Base-by-base conservation (phyloP, 306 rosid species). In the Begonia loranthoides region DNA sequence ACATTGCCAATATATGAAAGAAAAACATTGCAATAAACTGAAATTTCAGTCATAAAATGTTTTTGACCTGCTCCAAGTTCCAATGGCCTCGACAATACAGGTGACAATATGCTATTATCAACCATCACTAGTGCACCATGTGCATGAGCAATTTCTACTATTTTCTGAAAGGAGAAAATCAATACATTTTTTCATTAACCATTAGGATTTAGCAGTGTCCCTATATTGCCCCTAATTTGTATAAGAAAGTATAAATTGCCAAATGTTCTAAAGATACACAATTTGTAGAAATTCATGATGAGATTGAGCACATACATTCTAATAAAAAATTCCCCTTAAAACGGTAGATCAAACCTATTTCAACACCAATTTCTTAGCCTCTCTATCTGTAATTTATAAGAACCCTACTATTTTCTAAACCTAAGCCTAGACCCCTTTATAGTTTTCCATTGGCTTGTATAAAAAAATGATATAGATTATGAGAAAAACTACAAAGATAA, bases 21-120 rank as follows among this genome's bases (percentile, higher is more conserved):
- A 19, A 50, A 41, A 48, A 36, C 5, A 45, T 13, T 24, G 6
- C 28, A 12, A 21, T 15, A 16, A 49, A 50, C 19, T 52, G 41
- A 72, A 55, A 9, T 36, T 45, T 54, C 41, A 45, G 55, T 51
- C 12, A 34, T 19, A 55, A 19, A 58, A 45, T 51, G 67, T 66
- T 45, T 39, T 49, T 12, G 36, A 59, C 97, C 95, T 73, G 97
- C 97, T 80, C 95, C 95, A 62, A 85, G 79, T 69, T 83, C 87
- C 74, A 89, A 60, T 47, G 97, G 97, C 54, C 50, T 74, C 45
- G 87, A 89, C 73, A 89, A 74, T 50, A 85, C 85, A 55, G 97
- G 97, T 14, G 97, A 82, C 95, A 89, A 72, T 72, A 89, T 89
- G 66, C 85, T 89, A 64, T 82, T 89, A 78, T 89, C 97, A 62